Base-by-base conservation (phyloP, 2,329 filamentous ascomycete species). In the Cladophialophora chaetospira region DNA sequence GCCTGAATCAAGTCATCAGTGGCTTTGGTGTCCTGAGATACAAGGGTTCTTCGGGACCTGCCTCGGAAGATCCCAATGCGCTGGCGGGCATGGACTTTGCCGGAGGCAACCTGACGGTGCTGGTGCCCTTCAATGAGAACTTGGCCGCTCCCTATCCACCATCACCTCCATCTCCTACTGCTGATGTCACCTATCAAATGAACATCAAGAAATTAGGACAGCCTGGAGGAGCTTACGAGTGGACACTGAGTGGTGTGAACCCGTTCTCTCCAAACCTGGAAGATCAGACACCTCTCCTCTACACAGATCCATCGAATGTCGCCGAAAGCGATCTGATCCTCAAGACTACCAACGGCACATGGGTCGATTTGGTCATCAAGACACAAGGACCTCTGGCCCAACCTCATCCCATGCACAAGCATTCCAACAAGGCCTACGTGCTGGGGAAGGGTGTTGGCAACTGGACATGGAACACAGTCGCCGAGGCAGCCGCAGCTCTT, bases 391-490 rank as follows among this genome's bases (percentile, higher is more conserved):
- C 70, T 4, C 72, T 79, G 5, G 79, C 83, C 64, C 82, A 78
- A 3, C 73, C 79, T n/a, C 85, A 87, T 56, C 81, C 82, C 0
- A 80, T 87, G 53, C 84, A 87, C 75, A 86, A 86, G 71, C 84
- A 87, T 69, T 78, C 79, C 36, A 82, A 79, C 64, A 84, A 83
- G 66, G 82, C 80, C 69, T 86, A 77, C 64, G 70, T 79, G 15
- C 74, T 87, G 25, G 84, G 84, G 1, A 59, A 71, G 0, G 84
- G 83, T 1, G 63, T 63, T 0, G 81, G 82, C 0, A 53, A 62
- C 0, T 87, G 81, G 65, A 76, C 71, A 4, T 87, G 79, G 75
- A 67, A 65, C 2, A 77, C 75, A 0, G 79, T 86, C 0, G 78
- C 74, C 0, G 80, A 85, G 55, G 84, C 84, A 0, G 73, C 73